phyloP scores from a whole-genome alignment of 208 protist genomes.

The Wallacemonas sp. region DNA sequence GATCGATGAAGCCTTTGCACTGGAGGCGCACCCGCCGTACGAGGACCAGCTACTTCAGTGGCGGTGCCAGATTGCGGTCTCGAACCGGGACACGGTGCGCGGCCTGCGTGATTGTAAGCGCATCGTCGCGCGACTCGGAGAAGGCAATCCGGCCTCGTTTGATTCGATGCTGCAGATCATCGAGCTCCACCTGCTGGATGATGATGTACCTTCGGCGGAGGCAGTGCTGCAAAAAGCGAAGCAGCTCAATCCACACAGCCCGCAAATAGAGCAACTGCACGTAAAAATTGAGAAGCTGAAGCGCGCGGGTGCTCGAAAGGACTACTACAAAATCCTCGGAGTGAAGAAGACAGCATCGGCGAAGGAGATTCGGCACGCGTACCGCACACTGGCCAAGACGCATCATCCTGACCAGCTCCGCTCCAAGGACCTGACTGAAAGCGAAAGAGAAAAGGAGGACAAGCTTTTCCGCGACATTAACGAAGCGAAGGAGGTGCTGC shows the following conservation, averaged over 20 bases:
- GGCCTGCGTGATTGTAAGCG: slow-evolving; percentile 57
- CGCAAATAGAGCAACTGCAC: slow-evolving; percentile 28
- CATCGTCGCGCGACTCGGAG: slow-evolving; percentile 38
- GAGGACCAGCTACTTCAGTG: slow-evolving; percentile 71
- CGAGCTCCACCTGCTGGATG: slow-evolving; percentile 82
- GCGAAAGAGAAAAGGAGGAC: slow-evolving; percentile 74
- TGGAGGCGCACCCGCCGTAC: slow-evolving; percentile 57
- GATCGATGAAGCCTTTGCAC: slow-evolving; percentile 43
- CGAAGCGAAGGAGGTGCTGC: slow-evolving; percentile 90
- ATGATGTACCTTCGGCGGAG: slow-evolving; percentile 64
- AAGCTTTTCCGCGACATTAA: slow-evolving; percentile 88
- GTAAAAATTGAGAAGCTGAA: slow-evolving; percentile 26
- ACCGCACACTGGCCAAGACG: slow-evolving; percentile 86
- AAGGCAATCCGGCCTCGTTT: slow-evolving; percentile 38
- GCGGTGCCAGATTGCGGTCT: slow-evolving; percentile 76
- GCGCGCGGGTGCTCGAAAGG: slow-evolving; percentile 49
- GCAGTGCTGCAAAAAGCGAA: slow-evolving; percentile 35
- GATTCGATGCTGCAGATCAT: slow-evolving; percentile 60
- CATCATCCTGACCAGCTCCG: slow-evolving; percentile 90
- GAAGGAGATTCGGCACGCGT: slow-evolving; percentile 89
- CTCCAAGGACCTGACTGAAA: slow-evolving; percentile 62
- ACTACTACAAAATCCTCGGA: slow-evolving; percentile 94
- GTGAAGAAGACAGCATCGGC: slow-evolving; percentile 75
- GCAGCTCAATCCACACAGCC: slow-evolving; percentile 27
- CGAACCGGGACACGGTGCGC: slow-evolving; percentile 47